These are phyloP conservation scores for Fremontodendron californicum DNA, from an alignment of 345 rosid species.

Conservation along the genomic window DNA sequence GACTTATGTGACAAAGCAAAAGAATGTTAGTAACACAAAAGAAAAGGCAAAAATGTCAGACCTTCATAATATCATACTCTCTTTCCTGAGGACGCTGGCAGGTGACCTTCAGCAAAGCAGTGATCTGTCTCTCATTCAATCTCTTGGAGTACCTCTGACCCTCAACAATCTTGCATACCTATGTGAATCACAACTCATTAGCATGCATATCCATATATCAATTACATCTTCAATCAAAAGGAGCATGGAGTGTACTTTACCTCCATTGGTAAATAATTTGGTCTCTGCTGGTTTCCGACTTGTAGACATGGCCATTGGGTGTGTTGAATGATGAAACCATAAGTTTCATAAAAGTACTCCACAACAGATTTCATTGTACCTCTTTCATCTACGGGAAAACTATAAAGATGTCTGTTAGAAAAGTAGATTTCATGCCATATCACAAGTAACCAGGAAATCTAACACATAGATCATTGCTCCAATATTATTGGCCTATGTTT, in stretches of 20 bases:
- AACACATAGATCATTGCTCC: neutral
- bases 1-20: neutral
- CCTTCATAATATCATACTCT: slow-evolving; percentile 76
- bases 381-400: slow-evolving; percentile 87
- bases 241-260: slow-evolving; percentile 18
- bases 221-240: neutral
- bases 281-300: slow-evolving; percentile 89
- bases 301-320: slow-evolving; percentile 86
- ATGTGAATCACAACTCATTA: slow-evolving; percentile 13
- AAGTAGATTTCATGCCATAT: neutral
- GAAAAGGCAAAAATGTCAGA: slow-evolving; percentile 15
- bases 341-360: slow-evolving; percentile 74
- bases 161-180: slow-evolving; percentile 98
- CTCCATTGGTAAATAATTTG: slow-evolving; percentile 96
- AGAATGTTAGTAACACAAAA: neutral
- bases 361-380: slow-evolving; percentile 86
- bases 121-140: slow-evolving; percentile 89
- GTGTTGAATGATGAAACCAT: slow-evolving; percentile 67
- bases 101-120: slow-evolving; percentile 84
- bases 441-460: neutral
- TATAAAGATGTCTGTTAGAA: slow-evolving; percentile 22
- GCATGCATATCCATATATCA: neutral
- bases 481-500: neutral
- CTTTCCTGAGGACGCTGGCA: slow-evolving; percentile 88
- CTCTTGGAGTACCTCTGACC: slow-evolving; percentile 96